Evolutionary conservation across 2,329 filamentous ascomycete species (phyloP), one percentile per base, ranked within the genome.

Genomic region (Xylaria arbuscula): DNA sequence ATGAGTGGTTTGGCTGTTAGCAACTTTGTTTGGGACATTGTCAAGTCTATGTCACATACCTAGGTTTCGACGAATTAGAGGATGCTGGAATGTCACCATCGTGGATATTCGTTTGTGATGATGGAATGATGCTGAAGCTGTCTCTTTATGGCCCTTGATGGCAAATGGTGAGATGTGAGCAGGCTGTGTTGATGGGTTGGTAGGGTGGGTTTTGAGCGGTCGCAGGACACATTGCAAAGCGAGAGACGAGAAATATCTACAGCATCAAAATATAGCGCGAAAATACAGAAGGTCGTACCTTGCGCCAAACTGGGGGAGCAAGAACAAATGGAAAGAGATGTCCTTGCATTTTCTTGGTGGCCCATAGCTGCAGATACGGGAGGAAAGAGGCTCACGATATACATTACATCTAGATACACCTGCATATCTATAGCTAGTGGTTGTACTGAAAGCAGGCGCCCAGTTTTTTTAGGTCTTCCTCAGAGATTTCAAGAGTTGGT

Each of bases 21-120:
- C 36, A n/a, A 28, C 6, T 8, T 56, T 34, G 50, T 13, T 10
- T 40, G 1, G 3, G 32, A 28, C 10, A 0, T 9, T 36, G 22
- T 9, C 10, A n/a, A 4, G 2, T n/a, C 15, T 15, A 22, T 32
- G 32, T 19, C 22, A 36, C 66, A 4, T 56, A 68, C 66, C 66
- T 56, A 51, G 42, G 15, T 19, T 6, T 17, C 24, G 17, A 51
- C 19, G 42, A n/a, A 6, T n/a, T 6, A 45, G 1, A 13, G 61
- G 56, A n/a, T 55, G 24, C 19, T 11, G 34, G 4, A 55, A 38
- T 11, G 42, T 28, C 5, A 17, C n/a, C 38, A 61, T 68, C 7
- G 7, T 57, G 34, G 17, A 61, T 28, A 15, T 19, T 8, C 3
- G 17, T 5, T 28, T 28, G 2, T n/a, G 13, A 22, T 57, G 36